Percentiles rank a stretch among this genome's conserved stretches.
phyloP scores from a whole-genome alignment of 257 asterid genomes.

The Fraxinus cuspidata region DNA sequence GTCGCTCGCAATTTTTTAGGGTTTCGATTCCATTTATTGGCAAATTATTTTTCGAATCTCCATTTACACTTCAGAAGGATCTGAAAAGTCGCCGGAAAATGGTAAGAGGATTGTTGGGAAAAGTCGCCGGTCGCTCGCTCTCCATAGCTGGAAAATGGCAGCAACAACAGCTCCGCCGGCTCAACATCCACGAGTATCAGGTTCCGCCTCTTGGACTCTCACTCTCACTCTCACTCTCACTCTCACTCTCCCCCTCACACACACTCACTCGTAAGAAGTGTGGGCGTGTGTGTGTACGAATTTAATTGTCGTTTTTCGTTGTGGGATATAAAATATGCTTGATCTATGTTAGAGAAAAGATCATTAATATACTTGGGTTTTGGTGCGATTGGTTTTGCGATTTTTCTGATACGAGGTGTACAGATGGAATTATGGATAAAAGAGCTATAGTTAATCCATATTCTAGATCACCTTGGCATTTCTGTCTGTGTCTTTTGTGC shows the following conservation, averaged over 20 bases:
- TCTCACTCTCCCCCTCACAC: background rate
- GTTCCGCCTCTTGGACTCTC: conserved; percentile 31
- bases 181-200: conserved; percentile 97
- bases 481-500: background rate
- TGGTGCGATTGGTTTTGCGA: background rate
- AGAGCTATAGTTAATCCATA: background rate
- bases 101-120: conserved; percentile 83
- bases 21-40: conserved; percentile 27
- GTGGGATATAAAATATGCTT: background rate
- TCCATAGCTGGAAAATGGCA: conserved; percentile 97
- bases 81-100: conserved; percentile 30
- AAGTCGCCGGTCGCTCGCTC: conserved; percentile 75
- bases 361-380: background rate
- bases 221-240: conserved; percentile 5
- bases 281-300: background rate
- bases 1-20: background rate
- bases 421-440: conserved; percentile 3
- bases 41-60: background rate
- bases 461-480: conserved; percentile 17
- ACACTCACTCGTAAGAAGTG: background rate
- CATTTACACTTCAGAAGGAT: background rate
- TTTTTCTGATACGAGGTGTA: conserved; percentile 12
- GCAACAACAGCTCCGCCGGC: conserved; percentile 98
- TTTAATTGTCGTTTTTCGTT: background rate
- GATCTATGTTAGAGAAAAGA: conserved; percentile 24